Evolutionary conservation across 176 grass and related monocot genomes (phyloP).

Genomic region (Rhynchospora breviuscula): DNA sequence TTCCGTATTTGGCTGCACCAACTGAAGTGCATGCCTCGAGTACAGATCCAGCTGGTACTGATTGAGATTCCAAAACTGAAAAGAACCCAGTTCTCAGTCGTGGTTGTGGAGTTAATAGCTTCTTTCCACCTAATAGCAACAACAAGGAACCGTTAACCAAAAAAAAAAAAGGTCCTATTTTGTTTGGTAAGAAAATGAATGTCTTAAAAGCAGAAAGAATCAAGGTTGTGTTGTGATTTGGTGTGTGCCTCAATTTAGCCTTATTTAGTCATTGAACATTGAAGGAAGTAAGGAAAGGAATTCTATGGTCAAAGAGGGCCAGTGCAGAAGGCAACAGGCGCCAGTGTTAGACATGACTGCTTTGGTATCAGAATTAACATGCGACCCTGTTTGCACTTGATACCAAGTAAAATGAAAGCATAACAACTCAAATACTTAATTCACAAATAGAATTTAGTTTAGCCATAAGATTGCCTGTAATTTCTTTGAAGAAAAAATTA

Average conservation of each 20-base stretch:
- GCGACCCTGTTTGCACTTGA: no score
- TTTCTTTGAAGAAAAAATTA: background rate
- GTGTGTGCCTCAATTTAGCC: no score
- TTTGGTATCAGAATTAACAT: no score
- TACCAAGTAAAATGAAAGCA: no score
- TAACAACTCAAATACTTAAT: no score
- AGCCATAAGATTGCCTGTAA: no score
- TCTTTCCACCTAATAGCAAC: constrained; percentile 50
- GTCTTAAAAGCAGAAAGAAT: no score
- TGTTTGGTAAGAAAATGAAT: constrained; percentile 7
- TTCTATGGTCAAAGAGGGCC: background rate
- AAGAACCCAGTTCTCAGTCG: constrained; percentile 83
- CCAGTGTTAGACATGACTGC: background rate
- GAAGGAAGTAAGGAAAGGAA: background rate
- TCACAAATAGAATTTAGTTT: background rate
- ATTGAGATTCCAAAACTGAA: constrained; percentile 63
- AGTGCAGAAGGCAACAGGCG: background rate
- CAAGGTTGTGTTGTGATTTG: no score
- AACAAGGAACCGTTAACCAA: background rate
- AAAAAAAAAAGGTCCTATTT: background rate
- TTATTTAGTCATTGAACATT: no score
- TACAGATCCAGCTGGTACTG: constrained; percentile 50
- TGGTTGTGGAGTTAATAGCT: constrained; percentile 90
- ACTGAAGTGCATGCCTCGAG: constrained; percentile 91
- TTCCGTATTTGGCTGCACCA: constrained; percentile 82